Conservation (phyloP, 345 rosid species). For the Physaria fendleri region DNA sequence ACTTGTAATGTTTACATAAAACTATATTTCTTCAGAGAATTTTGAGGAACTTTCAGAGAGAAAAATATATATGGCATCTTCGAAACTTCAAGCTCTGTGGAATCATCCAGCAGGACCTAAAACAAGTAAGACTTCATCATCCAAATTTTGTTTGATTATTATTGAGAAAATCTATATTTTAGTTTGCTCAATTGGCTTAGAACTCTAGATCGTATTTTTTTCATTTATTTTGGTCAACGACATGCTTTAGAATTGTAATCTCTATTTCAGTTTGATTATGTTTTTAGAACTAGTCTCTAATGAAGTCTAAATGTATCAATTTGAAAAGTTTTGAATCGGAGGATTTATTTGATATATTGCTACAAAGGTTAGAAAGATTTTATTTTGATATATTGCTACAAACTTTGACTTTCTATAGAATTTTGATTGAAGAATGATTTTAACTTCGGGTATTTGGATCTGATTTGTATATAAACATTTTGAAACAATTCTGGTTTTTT, state of each 20-base stretch:
- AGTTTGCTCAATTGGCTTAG: background rate
- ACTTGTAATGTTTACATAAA: background rate
- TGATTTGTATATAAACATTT: no score
- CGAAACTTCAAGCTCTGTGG: slow-evolving; percentile 87
- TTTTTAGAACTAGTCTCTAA: background rate
- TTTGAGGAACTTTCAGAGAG: background rate
- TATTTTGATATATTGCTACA: background rate
- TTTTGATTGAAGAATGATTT: background rate
- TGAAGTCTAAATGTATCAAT: background rate
- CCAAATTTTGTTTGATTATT: background rate
- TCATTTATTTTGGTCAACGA: no score
- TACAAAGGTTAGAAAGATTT: no score
- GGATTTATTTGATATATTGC: background rate
- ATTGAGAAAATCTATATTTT: background rate
- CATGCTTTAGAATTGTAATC: no score
- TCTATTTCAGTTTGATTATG: background rate
- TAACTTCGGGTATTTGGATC: no score
- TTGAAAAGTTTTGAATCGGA: background rate
- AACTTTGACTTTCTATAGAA: background rate
- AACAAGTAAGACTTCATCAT: slow-evolving; percentile 45
- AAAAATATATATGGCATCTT: slow-evolving; percentile 29
- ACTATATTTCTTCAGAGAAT: background rate
- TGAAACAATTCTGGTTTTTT: no score
- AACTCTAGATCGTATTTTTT: no score
- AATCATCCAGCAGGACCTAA: slow-evolving; percentile 95